Percentiles rank a stretch among this genome's conserved stretches.
Evolutionary conservation across 495 filamentous ascomycete species (phyloP).

Genomic region (Bacidia gigantensis): DNA sequence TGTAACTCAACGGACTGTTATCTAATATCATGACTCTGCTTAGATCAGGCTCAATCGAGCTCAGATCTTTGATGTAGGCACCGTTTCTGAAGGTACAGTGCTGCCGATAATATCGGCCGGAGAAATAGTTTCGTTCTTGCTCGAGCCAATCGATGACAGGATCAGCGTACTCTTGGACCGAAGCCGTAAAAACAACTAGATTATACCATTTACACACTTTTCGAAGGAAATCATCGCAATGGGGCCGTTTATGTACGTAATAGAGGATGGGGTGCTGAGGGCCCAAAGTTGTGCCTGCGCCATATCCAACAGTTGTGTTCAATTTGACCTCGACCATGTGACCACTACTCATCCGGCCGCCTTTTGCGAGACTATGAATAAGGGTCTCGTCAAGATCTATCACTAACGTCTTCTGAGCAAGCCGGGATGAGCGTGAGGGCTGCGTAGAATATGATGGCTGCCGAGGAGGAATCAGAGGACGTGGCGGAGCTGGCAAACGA

Average conservation of each 20-base stretch:
- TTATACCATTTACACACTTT: slow-evolving; percentile 98
- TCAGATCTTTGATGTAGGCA: slow-evolving; percentile 95
- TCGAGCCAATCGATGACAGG: slow-evolving; percentile 99
- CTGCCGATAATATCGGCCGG: slow-evolving; percentile 81
- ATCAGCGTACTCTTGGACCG: slow-evolving; percentile 96
- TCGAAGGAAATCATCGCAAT: slow-evolving; percentile 92
- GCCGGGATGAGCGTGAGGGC: slow-evolving; percentile 31
- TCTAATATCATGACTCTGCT: slow-evolving; percentile 97
- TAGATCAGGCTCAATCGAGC: slow-evolving; percentile 87
- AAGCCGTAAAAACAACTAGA: slow-evolving; percentile 91
- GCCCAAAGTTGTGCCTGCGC: slow-evolving; percentile 45
- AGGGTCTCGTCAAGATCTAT: slow-evolving; percentile 93
- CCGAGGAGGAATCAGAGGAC: slow-evolving; percentile 74
- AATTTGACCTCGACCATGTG: slow-evolving; percentile 99
- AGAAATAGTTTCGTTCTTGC: slow-evolving; percentile 90
- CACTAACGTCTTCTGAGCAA: slow-evolving; percentile 76
- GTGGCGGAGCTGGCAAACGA: slow-evolving; percentile 71
- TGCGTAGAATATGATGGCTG: slow-evolving; percentile 63
- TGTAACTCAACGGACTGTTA: slow-evolving; percentile 95
- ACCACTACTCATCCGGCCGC: slow-evolving; percentile 85
- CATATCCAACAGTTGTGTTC: slow-evolving; percentile 47
- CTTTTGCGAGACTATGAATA: slow-evolving; percentile 94
- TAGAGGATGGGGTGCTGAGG: slow-evolving; percentile 94
- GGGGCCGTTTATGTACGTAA: slow-evolving; percentile 93
- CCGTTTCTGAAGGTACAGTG: slow-evolving; percentile 92